Percentiles rank a stretch among this genome's conserved stretches.
Evolutionary conservation across 1,284 basidiomycete species (phyloP).

Genomic region (Apiotrichum domesticum): DNA sequence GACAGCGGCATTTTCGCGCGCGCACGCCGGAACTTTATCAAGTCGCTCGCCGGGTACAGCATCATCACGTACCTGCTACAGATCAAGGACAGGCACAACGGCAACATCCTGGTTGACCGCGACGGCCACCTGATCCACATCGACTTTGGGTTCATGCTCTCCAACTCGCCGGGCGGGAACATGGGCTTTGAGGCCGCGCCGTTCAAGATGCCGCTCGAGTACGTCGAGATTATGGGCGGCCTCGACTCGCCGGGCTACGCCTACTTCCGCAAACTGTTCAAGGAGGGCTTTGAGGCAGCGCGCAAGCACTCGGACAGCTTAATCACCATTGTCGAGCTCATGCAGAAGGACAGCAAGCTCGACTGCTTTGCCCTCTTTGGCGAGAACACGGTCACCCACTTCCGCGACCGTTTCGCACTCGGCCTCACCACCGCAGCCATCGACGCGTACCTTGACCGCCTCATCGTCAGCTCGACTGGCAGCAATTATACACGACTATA

Average conservation of each 20-base stretch:
- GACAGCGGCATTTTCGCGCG: slow-evolving; percentile 76
- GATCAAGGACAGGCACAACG: slow-evolving; percentile 98
- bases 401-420: slow-evolving; percentile 91
- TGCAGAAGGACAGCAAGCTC: slow-evolving; percentile 92
- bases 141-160: slow-evolving; percentile 98
- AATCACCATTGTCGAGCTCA: slow-evolving; percentile 89
- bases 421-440: slow-evolving; percentile 79
- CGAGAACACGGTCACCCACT: slow-evolving; percentile 77
- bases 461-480: slow-evolving; percentile 82
- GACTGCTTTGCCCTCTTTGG: slow-evolving; percentile 89
- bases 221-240: slow-evolving; percentile 93
- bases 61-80: slow-evolving; percentile 92
- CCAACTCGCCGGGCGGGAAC: slow-evolving; percentile 86
- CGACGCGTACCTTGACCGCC: slow-evolving; percentile 77
- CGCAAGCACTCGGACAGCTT: slow-evolving; percentile 96
- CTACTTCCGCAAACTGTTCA: slow-evolving; percentile 83
- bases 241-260: slow-evolving; percentile 67
- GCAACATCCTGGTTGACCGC: slow-evolving; percentile 92
- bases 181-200: slow-evolving; percentile 98
- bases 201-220: slow-evolving; percentile 91
- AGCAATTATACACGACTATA: slow-evolving; percentile 88
- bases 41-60: slow-evolving; percentile 91
- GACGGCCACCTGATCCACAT: slow-evolving; percentile 81
- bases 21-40: slow-evolving; percentile 85
- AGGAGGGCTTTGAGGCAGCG: slow-evolving; percentile 86